Base-by-base conservation (phyloP, 2,329 filamentous ascomycete species). In the Lasiodiplodia citricola region DNA sequence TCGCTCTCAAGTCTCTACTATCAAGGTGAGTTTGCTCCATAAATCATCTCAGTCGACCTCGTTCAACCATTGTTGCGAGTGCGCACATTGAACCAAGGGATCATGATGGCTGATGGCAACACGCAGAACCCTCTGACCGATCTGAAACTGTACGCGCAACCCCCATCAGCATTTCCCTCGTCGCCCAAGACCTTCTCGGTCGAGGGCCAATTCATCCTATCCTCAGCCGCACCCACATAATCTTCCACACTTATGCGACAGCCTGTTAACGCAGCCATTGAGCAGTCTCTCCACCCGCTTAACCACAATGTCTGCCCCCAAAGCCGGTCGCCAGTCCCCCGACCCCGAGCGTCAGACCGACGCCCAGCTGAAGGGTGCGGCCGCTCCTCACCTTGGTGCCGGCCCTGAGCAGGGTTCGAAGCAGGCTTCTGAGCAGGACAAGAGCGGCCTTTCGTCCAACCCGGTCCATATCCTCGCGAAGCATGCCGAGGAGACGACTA, bases 261-360 rank as follows among this genome's bases (percentile, higher is more conserved):
- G 10, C 51, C 21, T 16, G 50, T 44, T 63, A 44, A 63, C 44
- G 44, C 25, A 37, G 21, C 25, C 4, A 18, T 6, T 18, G 28
- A 25, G 10, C 71, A 75, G 51, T 55, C 62, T 55, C 70, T 74
- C 72, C 72, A 75, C 62, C 28, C 25, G 51, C 67, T 73, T 72
- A 71, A 70, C 72, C 78, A 89, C 72, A 75, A 93, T 93, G 91
- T 90, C 91, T 74, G 85, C 87, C 68, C 86, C 83, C 72, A 82
- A 84, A 76, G 81, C 87, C 80, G 91, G 92, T 79, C 90, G 90
- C 77, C 87, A 97, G 82, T 97, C 93, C 38, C 94, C 93, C 71
- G 83, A 89, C 65, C 92, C 92, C 35, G 89, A 92, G 82, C 77
- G 79, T 73, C 92, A 93, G 81, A 82, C 85, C 47, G 90, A 87